phyloP scores from a whole-genome alignment of 225 moss, liverwort and hornwort species.

The Marchantia polymorpha region DNA sequence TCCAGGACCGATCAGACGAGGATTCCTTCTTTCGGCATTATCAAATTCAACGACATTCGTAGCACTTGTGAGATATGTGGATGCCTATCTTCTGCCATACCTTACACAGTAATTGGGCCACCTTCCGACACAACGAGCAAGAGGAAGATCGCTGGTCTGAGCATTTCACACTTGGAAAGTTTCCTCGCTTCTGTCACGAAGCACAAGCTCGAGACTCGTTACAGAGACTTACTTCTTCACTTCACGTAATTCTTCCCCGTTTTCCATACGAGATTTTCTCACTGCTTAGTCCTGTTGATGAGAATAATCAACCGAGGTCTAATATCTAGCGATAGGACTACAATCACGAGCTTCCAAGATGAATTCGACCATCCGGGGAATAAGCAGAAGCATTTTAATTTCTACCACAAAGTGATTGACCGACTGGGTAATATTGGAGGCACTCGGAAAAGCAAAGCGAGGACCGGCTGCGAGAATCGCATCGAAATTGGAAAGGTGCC shows the following conservation, averaged over 20 bases:
- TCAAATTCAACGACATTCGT: constrained; percentile 85
- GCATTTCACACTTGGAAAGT: not conserved
- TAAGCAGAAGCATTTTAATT: not conserved
- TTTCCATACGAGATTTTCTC: not conserved
- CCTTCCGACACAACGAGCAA: not conserved
- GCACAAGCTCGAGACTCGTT: not conserved
- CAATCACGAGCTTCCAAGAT: not conserved
- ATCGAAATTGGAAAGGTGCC: too few relatives aligned
- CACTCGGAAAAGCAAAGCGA: too few relatives aligned
- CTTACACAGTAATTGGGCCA: not conserved
- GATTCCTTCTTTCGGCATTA: constrained; percentile 47
- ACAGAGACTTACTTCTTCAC: not conserved
- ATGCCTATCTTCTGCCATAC: too few relatives aligned
- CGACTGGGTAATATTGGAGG: not conserved
- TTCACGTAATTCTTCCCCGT: not conserved
- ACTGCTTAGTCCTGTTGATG: not conserved
- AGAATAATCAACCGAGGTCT: not conserved
- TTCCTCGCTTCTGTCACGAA: not conserved
- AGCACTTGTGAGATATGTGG: not conserved
- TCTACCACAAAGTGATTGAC: not conserved
- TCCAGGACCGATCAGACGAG: constrained; percentile 38
- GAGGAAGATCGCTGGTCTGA: not conserved
- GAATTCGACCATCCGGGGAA: not conserved
- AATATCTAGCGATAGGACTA: not conserved
- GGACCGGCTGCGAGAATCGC: too few relatives aligned